Evolutionary conservation across 2,329 filamentous ascomycete species (phyloP).

Genomic region (Nannizziopsis barbatae): DNA sequence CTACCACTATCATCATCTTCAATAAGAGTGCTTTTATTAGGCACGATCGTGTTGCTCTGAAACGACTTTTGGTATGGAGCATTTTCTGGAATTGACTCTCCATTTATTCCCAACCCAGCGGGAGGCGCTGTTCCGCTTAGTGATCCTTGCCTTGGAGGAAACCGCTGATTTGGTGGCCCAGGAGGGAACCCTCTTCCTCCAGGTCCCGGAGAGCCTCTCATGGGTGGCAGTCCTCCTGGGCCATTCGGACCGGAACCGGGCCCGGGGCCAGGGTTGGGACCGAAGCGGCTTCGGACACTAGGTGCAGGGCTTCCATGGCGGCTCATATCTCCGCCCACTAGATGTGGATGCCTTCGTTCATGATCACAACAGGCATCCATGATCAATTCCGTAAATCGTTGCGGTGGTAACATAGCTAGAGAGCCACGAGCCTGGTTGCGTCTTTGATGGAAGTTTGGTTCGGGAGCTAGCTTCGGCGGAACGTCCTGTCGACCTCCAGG

Average conservation of each 20-base stretch:
- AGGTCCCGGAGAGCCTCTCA: conserved; percentile 25
- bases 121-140: conserved; percentile 32
- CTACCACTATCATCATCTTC: conserved; percentile 76
- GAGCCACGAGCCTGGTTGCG: conserved; percentile 96
- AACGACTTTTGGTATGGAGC: conserved; percentile 78
- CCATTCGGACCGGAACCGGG: conserved; percentile 22
- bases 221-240: conserved; percentile 31
- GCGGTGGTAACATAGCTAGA: conserved; percentile 74
- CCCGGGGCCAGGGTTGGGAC: conserved; percentile 35
- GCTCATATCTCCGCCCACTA: conserved; percentile 57
- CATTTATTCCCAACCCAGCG: conserved; percentile 42
- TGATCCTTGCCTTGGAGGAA: conserved; percentile 32
- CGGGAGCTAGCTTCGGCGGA: conserved; percentile 68
- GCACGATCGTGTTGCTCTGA: conserved; percentile 90
- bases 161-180: conserved; percentile 26
- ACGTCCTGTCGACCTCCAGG: conserved; percentile 37
- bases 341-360: conserved; percentile 77
- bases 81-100: conserved; percentile 47
- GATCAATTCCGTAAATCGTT: conserved; percentile 80
- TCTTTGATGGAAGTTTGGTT: conserved; percentile 85
- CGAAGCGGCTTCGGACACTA: conserved; percentile 45
- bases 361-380: conserved; percentile 95
- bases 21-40: conserved; percentile 94
- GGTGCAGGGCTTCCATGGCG: conserved; percentile 57
- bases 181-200: conserved; percentile 28